Percentiles rank a stretch among this genome's conserved stretches.
phyloP scores from a whole-genome alignment of 2,329 filamentous ascomycete species.

The Ophiostoma sp. region DNA sequence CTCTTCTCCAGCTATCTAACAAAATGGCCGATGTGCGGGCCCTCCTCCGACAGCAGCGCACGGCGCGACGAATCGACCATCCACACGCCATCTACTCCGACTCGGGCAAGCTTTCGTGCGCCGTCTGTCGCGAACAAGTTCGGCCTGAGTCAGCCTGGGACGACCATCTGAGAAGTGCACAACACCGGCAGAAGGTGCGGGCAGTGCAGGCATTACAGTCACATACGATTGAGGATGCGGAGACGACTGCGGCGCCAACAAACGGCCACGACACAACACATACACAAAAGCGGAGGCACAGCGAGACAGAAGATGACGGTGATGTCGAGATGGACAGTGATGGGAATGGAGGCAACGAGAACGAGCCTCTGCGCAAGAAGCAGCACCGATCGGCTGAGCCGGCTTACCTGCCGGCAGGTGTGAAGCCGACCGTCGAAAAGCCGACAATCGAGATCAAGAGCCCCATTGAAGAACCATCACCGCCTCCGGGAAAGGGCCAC shows the following conservation, averaged over 20 bases:
- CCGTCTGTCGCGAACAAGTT: constrained; percentile 63
- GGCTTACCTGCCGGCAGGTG: constrained; percentile 27
- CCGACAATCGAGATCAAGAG: background rate
- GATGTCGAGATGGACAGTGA: constrained; percentile 29
- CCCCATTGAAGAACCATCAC: constrained; percentile 20
- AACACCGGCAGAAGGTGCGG: constrained; percentile 43
- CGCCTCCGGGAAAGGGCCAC: constrained; percentile 23
- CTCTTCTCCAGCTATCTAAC: background rate
- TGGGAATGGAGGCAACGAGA: constrained; percentile 31
- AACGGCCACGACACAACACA: constrained; percentile 27
- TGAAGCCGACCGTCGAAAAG: constrained; percentile 32
- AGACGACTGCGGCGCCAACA: background rate
- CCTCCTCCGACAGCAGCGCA: constrained; percentile 75
- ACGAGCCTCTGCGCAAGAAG: constrained; percentile 44
- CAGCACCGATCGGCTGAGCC: constrained; percentile 40
- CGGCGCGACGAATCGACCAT: constrained; percentile 70
- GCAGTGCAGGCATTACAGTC: background rate
- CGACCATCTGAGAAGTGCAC: constrained; percentile 54
- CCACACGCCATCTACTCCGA: constrained; percentile 68
- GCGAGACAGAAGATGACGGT: constrained; percentile 29
- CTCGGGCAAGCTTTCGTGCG: constrained; percentile 67
- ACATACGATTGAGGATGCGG: background rate
- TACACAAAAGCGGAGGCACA: constrained; percentile 36
- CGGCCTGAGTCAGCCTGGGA: constrained; percentile 70
- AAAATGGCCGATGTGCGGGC: constrained; percentile 77